Percentiles rank a stretch among this genome's conserved stretches.
phyloP scores from a whole-genome alignment of 192 early-diverging fungal species.

The Podila horticola region DNA sequence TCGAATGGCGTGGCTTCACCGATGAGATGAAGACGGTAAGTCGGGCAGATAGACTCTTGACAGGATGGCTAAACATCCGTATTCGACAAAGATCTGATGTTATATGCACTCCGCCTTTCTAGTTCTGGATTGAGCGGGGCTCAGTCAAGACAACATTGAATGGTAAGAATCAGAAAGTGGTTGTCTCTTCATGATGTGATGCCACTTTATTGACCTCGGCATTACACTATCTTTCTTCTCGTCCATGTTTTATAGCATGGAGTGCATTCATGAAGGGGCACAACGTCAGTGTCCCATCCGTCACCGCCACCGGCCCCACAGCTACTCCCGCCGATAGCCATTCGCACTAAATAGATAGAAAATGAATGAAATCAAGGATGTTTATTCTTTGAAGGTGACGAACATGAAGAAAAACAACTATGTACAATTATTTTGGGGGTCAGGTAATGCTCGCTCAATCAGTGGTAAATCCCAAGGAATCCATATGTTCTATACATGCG shows the following conservation, averaged over 20 bases:
- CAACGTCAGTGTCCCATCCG: conserved; percentile 27
- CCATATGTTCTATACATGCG: conserved; percentile 76
- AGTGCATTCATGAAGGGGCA: conserved; percentile 26
- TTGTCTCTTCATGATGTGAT: not conserved
- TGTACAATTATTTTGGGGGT: too few species aligned
- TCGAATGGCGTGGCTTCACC: conserved; percentile 51
- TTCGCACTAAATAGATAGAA: conserved; percentile 1
- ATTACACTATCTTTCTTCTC: not conserved
- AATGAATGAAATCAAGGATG: not conserved
- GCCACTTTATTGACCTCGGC: not conserved
- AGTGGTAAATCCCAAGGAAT: conserved; percentile 56
- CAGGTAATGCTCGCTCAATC: too few species aligned
- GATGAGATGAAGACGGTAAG: conserved; percentile 52
- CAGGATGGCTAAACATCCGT: not conserved
- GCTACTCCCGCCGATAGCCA: conserved; percentile 16
- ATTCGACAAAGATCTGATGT: not conserved
- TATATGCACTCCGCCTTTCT: not conserved
- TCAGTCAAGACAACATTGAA: conserved; percentile 38
- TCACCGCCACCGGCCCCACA: conserved; percentile 22
- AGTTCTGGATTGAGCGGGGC: conserved; percentile 49
- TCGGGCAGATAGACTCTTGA: not conserved
- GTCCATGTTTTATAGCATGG: conserved; percentile 22
- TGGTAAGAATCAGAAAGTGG: conserved; percentile 1
- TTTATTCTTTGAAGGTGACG: not conserved
- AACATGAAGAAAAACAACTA: too few species aligned